These are phyloP conservation scores for Carallia pectinifolia DNA, from an alignment of 345 rosid species.

Conservation along the genomic window DNA sequence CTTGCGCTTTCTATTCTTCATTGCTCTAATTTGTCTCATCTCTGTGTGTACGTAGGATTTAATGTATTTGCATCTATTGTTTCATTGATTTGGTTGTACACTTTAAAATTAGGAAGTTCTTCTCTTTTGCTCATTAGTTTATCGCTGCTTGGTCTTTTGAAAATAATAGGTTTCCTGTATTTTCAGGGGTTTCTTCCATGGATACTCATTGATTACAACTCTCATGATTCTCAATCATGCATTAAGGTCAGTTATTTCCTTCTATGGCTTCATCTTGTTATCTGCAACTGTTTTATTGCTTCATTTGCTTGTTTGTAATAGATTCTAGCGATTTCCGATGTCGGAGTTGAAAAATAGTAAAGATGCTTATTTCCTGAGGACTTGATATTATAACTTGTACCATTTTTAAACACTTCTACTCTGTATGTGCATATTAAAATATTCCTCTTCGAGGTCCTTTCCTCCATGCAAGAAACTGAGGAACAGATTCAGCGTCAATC, in stretches of 20 bases:
- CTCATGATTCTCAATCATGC: slow-evolving; percentile 98
- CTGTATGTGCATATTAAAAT: too few species aligned
- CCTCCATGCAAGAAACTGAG: neutral
- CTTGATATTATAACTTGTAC: neutral
- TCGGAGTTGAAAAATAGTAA: neutral
- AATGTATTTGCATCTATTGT: neutral
- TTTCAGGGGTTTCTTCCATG: slow-evolving; percentile 95
- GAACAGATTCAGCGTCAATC: neutral
- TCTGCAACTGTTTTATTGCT: slow-evolving; percentile 17
- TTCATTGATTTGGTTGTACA: neutral
- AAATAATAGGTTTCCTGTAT: too few species aligned
- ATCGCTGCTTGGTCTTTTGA: too few species aligned
- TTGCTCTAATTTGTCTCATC: neutral
- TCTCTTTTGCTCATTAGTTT: neutral
- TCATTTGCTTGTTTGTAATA: slow-evolving; percentile 10
- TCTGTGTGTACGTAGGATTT: neutral
- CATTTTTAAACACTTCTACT: too few species aligned
- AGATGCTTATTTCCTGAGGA: neutral
- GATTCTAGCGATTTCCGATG: neutral
- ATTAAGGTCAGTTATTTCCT: slow-evolving; percentile 60
- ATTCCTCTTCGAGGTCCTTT: neutral
- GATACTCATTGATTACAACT: slow-evolving; percentile 72
- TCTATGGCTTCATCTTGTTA: slow-evolving; percentile 11
- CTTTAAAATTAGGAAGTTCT: neutral
- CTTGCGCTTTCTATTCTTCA: slow-evolving; percentile 12